Conservation (phyloP, 345 rosid genomes). For the Gossypium herbaceum region DNA sequence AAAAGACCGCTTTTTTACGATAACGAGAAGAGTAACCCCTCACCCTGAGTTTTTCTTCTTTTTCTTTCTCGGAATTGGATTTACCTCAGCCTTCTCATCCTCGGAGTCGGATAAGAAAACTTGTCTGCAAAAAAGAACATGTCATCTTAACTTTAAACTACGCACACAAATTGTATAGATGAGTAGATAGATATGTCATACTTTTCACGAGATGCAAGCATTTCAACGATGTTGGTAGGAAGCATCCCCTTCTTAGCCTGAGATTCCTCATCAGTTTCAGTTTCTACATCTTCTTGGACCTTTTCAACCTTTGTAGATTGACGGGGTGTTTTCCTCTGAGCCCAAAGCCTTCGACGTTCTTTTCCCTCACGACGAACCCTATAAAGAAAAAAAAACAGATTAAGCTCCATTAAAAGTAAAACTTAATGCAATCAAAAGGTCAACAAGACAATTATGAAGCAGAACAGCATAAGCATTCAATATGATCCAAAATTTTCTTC, state of each 20-base stretch:
- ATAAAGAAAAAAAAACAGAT: background rate
- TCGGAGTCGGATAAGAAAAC: constrained; percentile 57
- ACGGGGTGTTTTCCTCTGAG: constrained; percentile 52
- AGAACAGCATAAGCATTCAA: background rate
- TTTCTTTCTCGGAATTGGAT: constrained; percentile 42
- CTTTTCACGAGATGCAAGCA: constrained; percentile 83
- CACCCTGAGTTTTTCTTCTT: constrained; percentile 68
- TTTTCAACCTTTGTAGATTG: constrained; percentile 30
- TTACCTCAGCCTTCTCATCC: constrained; percentile 38
- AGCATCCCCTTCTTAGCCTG: constrained; percentile 60
- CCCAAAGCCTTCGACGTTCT: constrained; percentile 63
- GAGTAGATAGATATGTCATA: constrained; percentile 20
- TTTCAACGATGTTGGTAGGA: constrained; percentile 61
- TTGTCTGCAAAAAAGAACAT: constrained; percentile 40
- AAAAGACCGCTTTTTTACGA: background rate
- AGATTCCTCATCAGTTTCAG: constrained; percentile 37
- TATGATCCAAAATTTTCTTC: background rate
- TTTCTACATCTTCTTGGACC: constrained; percentile 32
- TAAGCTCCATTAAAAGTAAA: background rate
- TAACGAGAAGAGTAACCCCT: background rate
- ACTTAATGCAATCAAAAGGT: background rate
- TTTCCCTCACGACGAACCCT: constrained; percentile 70
- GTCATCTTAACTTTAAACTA: background rate
- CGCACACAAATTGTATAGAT: background rate
- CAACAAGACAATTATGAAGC: background rate